Base-by-base conservation (phyloP, 257 asterid species). In the Agastache rugosa region DNA sequence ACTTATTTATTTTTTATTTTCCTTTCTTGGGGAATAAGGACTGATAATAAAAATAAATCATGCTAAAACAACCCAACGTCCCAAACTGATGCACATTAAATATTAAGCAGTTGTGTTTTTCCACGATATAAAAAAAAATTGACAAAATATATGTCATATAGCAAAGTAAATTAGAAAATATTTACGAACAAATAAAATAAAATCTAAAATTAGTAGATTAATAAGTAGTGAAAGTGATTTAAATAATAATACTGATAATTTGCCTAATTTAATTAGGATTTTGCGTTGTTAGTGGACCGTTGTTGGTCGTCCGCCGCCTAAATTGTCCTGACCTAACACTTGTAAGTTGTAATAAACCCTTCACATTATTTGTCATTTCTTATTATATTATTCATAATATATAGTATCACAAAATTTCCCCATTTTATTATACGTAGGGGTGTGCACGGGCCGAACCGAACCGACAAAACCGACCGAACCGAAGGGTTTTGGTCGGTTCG, bases 231-330 rank as follows among this genome's bases (percentile, higher is more conserved):
- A 63, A 7, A 53, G 31, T 37, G 29, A 39, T 11, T 20, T 7
- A 37, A 37, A 23, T 0, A 75, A 8, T 1, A 42, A 29, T 62
- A 27, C 12, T 11, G 54, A 44, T 10, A 5, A 41, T 51, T 60
- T 17, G 47, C 51, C 69, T 6, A 79, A 75, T 50, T 58, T 29
- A 3, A 34, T 56, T 6, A 37, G 65, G 59, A 41, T 12, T 68
- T 51, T 51, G 27, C 14, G 3, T 17, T 50, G 31, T 11, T 25
- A 55, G 48, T 54, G 64, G 77, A 44, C 61, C 25, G 51, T 39
- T 69, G 56, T 54, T 69, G 69, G 80, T 45, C 69, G 34, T 35
- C 60, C 29, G 75, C 84, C 81, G 84, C 74, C 81, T 53, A 72
- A 39, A 17, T 55, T 67, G 8, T 63, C 71, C 61, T 51, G 23